These are phyloP conservation scores for Leccinum arenicola DNA, from an alignment of 768 basidiomycete genomes.

Conservation along the genomic window DNA sequence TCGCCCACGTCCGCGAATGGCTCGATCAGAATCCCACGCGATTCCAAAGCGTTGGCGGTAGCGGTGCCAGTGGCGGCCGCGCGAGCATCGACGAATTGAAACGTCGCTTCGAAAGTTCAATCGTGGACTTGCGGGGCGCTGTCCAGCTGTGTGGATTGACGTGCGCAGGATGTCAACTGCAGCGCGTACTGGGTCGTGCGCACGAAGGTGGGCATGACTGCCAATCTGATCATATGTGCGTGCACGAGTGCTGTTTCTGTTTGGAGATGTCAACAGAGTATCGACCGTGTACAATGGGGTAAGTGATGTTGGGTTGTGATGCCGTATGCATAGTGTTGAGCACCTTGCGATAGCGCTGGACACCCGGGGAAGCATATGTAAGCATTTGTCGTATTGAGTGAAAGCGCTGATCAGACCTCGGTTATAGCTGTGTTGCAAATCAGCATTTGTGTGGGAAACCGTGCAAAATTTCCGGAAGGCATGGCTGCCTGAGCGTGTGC, in stretches of 20 bases:
- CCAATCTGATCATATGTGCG: conserved; percentile 47
- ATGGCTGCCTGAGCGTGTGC: conserved; percentile 52
- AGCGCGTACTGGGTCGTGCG: conserved; percentile 43
- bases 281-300: conserved; percentile 47
- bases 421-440: conserved; percentile 47
- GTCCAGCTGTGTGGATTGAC: conserved; percentile 48
- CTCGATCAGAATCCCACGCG: conserved; percentile 45
- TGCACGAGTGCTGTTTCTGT: conserved; percentile 41
- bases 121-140: conserved; percentile 44
- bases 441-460: conserved; percentile 54
- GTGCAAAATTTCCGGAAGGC: conserved; percentile 44
- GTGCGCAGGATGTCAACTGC: conserved; percentile 47
- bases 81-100: conserved; percentile 45
- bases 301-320: conserved; percentile 19
- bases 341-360: conserved; percentile 44
- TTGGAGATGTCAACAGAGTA: conserved; percentile 25
- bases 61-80: conserved; percentile 18
- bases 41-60: conserved; percentile 34
- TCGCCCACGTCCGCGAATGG: conserved; percentile 51
- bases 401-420: neutral
- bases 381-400: conserved; percentile 5
- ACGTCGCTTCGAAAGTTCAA: conserved; percentile 40
- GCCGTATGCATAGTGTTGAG: neutral
- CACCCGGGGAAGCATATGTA: conserved; percentile 57
- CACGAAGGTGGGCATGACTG: conserved; percentile 52